Percentiles rank a stretch among this genome's conserved stretches.
Evolutionary conservation across 768 basidiomycete genomes (phyloP).

Genomic region (Saitozyma sp.): DNA sequence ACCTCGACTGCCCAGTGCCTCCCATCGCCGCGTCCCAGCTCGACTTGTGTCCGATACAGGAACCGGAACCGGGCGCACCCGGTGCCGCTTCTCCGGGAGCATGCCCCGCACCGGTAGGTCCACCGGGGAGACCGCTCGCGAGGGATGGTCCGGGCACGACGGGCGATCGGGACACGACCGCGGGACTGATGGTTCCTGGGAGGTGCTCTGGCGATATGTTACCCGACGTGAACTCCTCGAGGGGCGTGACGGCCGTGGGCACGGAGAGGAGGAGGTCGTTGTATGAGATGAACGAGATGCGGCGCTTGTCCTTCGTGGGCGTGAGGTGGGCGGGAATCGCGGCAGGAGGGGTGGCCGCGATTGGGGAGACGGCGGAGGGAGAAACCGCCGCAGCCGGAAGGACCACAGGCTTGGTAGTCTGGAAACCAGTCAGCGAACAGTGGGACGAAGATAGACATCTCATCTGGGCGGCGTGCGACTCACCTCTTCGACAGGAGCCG

Average conservation of each 20-base stretch:
- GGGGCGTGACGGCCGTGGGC: constrained; percentile 68
- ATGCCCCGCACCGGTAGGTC: background rate
- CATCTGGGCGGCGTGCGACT: background rate
- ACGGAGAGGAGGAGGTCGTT: constrained; percentile 77
- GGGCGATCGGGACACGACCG: constrained; percentile 24
- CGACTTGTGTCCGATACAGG: constrained; percentile 15
- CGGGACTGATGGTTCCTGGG: constrained; percentile 57
- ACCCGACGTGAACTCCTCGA: constrained; percentile 68
- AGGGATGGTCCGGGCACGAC: constrained; percentile 7
- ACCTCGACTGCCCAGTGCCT: constrained; percentile 21
- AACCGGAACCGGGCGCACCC: too few relatives aligned
- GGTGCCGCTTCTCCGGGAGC: too few relatives aligned
- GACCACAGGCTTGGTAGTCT: background rate
- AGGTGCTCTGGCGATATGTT: constrained; percentile 69
- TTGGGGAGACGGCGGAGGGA: constrained; percentile 5
- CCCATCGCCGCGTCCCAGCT: constrained; percentile 46
- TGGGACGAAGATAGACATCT: too few relatives aligned
- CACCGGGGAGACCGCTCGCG: constrained; percentile 4
- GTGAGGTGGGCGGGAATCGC: constrained; percentile 37
- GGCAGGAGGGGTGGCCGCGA: constrained; percentile 18
- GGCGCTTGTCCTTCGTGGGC: constrained; percentile 32
- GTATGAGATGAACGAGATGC: constrained; percentile 79
- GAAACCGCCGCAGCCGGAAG: background rate
- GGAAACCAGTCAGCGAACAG: background rate
- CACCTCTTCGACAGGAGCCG: constrained; percentile 15